These are phyloP conservation scores for Cardamine occulta DNA, from an alignment of 345 rosid species.

Conservation along the genomic window DNA sequence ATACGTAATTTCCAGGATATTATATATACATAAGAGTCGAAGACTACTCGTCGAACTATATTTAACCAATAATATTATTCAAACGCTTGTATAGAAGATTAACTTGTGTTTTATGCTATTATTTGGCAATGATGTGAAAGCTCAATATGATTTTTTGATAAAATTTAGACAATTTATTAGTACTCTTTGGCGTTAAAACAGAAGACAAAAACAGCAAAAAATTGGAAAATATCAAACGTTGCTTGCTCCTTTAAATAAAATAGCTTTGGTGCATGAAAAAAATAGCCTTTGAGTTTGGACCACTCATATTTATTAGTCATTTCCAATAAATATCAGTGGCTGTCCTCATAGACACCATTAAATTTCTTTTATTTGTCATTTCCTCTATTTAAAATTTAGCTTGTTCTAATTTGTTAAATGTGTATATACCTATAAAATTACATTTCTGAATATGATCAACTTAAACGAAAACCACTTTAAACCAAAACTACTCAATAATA, in stretches of 20 bases:
- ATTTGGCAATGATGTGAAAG: slow-evolving; percentile 37
- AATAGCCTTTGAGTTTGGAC: slow-evolving; percentile 38
- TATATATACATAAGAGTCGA: not conserved
- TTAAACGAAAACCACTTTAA: slow-evolving; percentile 16
- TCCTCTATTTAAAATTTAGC: not conserved
- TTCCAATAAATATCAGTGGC: slow-evolving; percentile 39
- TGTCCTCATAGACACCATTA: slow-evolving; percentile 37
- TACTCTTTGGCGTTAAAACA: slow-evolving; percentile 29
- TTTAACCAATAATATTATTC: not conserved
- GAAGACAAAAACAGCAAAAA: slow-evolving; percentile 36
- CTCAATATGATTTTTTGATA: slow-evolving; percentile 1
- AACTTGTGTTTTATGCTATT: not conserved
- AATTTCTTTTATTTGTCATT: slow-evolving; percentile 32
- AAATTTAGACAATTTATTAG: slow-evolving; percentile 13
- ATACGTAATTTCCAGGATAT: not conserved
- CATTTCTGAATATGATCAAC: slow-evolving; percentile 6
- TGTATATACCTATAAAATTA: not conserved
- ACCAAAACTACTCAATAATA: slow-evolving; percentile 14
- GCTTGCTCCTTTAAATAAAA: slow-evolving; percentile 27
- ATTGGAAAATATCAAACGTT: slow-evolving; percentile 14
- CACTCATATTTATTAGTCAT: slow-evolving; percentile 42
- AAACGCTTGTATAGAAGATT: not conserved
- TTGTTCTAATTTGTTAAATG: slow-evolving; percentile 26
- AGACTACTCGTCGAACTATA: not conserved
- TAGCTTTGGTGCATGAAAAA: slow-evolving; percentile 20